phyloP scores from a whole-genome alignment of 495 filamentous ascomycete species.

The Rusavskia elegans region DNA sequence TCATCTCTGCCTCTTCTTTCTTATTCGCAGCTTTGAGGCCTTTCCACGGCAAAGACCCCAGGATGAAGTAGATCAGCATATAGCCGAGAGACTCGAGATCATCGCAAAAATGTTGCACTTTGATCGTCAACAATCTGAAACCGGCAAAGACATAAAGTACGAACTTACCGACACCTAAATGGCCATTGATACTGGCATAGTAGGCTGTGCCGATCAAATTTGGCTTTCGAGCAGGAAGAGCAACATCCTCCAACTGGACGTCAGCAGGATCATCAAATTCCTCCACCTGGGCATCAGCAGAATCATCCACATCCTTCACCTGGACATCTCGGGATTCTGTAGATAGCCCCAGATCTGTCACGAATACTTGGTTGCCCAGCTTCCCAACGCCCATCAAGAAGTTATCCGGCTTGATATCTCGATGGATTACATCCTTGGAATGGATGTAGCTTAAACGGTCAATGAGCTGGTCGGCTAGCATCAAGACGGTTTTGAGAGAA shows the following conservation, averaged over 20 bases:
- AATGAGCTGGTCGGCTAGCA: slow-evolving; percentile 22
- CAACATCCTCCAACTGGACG: background rate
- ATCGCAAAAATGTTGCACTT: slow-evolving; percentile 22
- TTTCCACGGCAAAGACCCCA: slow-evolving; percentile 26
- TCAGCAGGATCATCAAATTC: too few species aligned
- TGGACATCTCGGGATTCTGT: slow-evolving; percentile 17
- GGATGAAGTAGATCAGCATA: slow-evolving; percentile 19
- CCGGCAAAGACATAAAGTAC: background rate
- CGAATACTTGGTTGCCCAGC: slow-evolving; percentile 31
- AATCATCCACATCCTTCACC: background rate
- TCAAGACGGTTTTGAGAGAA: slow-evolving; percentile 25
- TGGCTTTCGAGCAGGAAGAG: background rate
- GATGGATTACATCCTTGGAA: slow-evolving; percentile 22
- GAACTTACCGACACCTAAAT: slow-evolving; percentile 19
- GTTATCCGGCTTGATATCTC: slow-evolving; percentile 72
- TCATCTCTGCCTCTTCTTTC: background rate
- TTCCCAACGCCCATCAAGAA: slow-evolving; percentile 68
- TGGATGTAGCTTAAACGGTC: slow-evolving; percentile 18
- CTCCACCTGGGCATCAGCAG: too few species aligned
- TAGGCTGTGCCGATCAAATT: slow-evolving; percentile 9
- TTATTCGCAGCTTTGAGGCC: background rate
- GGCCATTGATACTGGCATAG: slow-evolving; percentile 20
- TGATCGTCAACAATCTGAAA: slow-evolving; percentile 9
- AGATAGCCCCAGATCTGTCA: slow-evolving; percentile 58
- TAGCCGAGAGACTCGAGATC: slow-evolving; percentile 28